Evolutionary conservation across 169 alveolate genomes (phyloP).

Genomic region (Cryptosporidium bovis): DNA sequence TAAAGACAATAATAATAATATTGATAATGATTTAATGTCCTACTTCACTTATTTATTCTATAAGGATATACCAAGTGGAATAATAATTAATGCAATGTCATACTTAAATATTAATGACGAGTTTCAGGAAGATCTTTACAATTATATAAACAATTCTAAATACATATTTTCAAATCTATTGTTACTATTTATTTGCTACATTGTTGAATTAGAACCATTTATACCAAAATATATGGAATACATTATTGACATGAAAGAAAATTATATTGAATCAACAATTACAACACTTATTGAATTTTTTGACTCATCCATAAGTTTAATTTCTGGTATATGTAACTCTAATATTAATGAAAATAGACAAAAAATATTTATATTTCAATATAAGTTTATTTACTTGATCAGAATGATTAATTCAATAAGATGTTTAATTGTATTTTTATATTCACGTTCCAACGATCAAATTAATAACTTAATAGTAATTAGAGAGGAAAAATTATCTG

Average conservation of each 20-base stretch:
- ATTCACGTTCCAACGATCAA: constrained; percentile 37
- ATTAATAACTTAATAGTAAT: neutral
- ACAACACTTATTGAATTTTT: neutral
- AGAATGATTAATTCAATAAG: constrained; percentile 29
- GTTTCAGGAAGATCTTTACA: constrained; percentile 4
- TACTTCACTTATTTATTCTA: constrained; percentile 17
- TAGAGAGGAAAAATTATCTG: constrained; percentile 39
- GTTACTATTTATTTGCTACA: constrained; percentile 39
- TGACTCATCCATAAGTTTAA: too few species aligned
- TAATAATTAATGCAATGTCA: constrained; percentile 17
- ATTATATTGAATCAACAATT: constrained; percentile 5
- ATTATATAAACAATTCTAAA: neutral
- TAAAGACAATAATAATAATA: neutral
- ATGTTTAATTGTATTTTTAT: constrained; percentile 28
- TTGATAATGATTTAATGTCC: neutral
- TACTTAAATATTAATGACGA: constrained; percentile 21
- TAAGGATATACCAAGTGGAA: constrained; percentile 4
- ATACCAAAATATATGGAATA: constrained; percentile 45
- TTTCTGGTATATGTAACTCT: neutral
- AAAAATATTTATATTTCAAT: constrained; percentile 8
- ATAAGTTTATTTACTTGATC: constrained; percentile 12
- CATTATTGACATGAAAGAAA: neutral
- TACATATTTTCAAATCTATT: constrained; percentile 31
- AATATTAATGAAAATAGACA: neutral
- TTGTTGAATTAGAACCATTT: constrained; percentile 43